These are phyloP conservation scores for Oryza glumipatula DNA, from an alignment of 176 grass and related monocot species.

Conservation along the genomic window DNA sequence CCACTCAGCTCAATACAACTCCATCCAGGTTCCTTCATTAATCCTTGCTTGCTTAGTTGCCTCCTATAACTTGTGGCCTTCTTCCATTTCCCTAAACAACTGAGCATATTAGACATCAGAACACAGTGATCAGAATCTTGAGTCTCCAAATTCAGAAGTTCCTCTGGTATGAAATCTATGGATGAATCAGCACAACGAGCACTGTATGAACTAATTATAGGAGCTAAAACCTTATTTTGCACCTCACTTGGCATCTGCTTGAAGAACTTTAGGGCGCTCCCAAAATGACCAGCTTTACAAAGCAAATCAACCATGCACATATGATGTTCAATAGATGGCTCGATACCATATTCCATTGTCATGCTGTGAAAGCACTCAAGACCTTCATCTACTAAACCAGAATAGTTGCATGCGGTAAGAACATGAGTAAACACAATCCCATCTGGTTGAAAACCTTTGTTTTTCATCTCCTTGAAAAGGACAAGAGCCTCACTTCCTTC, in stretches of 20 bases:
- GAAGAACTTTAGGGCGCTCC: conserved; percentile 48
- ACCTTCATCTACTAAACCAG: conserved; percentile 68
- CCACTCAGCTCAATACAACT: conserved; percentile 51
- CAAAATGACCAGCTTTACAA: conserved; percentile 55
- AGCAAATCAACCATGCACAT: conserved; percentile 77
- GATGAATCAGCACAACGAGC: conserved; percentile 40
- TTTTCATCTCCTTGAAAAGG: conserved; percentile 64
- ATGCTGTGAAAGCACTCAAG: conserved; percentile 53
- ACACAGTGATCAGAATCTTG: conserved; percentile 56
- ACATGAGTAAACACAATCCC: conserved; percentile 66
- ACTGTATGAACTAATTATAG: conserved; percentile 52
- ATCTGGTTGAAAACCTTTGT: conserved; percentile 57
- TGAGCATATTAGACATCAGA: conserved; percentile 59
- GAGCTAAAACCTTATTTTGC: conserved; percentile 50
- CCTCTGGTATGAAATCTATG: conserved; percentile 39
- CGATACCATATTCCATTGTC: conserved; percentile 48
- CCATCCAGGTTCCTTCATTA: conserved; percentile 73
- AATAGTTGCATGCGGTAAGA: conserved; percentile 67
- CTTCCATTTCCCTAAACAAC: conserved; percentile 61
- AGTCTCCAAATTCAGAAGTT: conserved; percentile 43
- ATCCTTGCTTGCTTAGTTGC: conserved; percentile 45
- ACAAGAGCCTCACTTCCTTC: conserved; percentile 48
- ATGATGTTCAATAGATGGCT: conserved; percentile 62
- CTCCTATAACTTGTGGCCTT: conserved; percentile 60
- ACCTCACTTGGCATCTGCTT: conserved; percentile 48